Evolutionary conservation across 78 protist species (phyloP), one percentile per base, ranked within the genome.

Genomic region (Dictyostelium citrinum): DNA sequence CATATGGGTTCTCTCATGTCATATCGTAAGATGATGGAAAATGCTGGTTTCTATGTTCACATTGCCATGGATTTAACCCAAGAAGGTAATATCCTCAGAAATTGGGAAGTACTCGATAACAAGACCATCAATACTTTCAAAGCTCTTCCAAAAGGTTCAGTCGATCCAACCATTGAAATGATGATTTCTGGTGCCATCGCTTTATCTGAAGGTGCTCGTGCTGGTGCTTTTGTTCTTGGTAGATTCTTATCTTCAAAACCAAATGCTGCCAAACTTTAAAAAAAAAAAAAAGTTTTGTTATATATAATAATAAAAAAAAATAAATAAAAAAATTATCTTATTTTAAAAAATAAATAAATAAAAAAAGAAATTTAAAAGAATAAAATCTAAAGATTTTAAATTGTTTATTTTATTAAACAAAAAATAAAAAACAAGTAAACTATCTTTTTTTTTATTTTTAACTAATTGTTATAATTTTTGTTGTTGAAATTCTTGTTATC

Each of bases 151-250:
- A 86, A 86, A 80, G 92, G 92, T 77, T 76, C 84, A 0, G 92
- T 86, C 17, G 92, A 86, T 64, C 83, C 92, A 61, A 74, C 84
- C 43, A 86, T 86, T 64, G 92, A 86, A 64, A 86, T 86, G 92
- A 86, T 86, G 92, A 86, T 86, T 61, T 76, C 84, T 11, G 92
- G 92, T 76, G 92, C 92, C 31, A 86, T 86, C 49, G 92, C 92
- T 20, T 37, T 86, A 2, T 86, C 92, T 14, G 92, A 86, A 77
- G 92, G 92, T 86, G 92, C 92, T 41, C 70, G 91, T 39, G 46
- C 31, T 58, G 91, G 91, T 84, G 91, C 91, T 31, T 86, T 86
- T 51, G 92, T 86, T 22, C 68, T 86, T 5, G 92, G 92, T 76
- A 20, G 92, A 29, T 86, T 86, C 84, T 17, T 86, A 20, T 55